Base-by-base conservation (phyloP, 805 yeast genomes). In the Pichia paraexigua region DNA sequence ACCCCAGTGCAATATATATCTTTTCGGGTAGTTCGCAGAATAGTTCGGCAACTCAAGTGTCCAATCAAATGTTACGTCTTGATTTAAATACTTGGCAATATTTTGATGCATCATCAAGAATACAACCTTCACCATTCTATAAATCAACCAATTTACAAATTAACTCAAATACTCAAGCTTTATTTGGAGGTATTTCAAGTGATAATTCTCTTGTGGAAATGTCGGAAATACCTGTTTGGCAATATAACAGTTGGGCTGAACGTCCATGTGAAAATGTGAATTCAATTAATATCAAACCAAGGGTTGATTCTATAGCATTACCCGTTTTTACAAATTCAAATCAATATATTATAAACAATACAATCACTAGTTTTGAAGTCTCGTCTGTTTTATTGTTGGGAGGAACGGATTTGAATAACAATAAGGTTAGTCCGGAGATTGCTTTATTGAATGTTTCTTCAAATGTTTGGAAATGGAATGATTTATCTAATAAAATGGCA, bases 181-280 rank as follows among this genome's bases (percentile, higher is more conserved):
- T 87, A 3, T 68, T 87, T 42, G 95, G 94, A 0, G 95, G 95
- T 3, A 71, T 71, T 49, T 76, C 87, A 3, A 58, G 63, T 7
- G 59, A 67, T 2, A 89, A 89, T 0, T 28, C 48, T 3, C 85
- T 91, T 89, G 77, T 85, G 37, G 77, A 79, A 55, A 78, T 86
- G 82, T 75, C 75, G 58, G 94, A 86, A 64, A 67, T 85, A 20
- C 92, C 94, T 0, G 65, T 83, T 2, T 85, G 90, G 87, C 82
- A 81, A 58, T 80, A 79, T 54, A 71, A 72, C 46, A 68, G 86
- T 10, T 87, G 95, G 95, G 75, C 86, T 3, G 85, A 80, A 62
- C 67, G 69, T 52, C 57, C 71, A 0, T 67, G 70, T 1, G 57
- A 65, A 41, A 58, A 64, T 55, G 59, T 70, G 1, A 62, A 59